Evolutionary conservation across 495 filamentous ascomycete species (phyloP).

Genomic region (Trichoderma gamsii): DNA sequence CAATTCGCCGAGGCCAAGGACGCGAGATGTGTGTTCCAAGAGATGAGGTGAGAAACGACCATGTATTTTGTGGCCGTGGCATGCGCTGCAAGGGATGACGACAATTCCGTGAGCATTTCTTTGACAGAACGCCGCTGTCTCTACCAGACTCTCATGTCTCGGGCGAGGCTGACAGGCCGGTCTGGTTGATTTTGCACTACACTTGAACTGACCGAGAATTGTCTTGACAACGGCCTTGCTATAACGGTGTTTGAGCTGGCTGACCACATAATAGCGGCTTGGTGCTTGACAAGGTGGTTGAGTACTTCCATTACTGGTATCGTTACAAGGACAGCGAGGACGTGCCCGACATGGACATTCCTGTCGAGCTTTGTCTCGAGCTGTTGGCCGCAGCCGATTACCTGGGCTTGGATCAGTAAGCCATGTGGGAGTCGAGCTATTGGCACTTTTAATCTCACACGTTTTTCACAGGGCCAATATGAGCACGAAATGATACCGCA

Average conservation of each 20-base stretch:
- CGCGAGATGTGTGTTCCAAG: slow-evolving; percentile 60
- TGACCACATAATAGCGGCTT: slow-evolving; percentile 50
- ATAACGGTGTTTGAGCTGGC: neutral
- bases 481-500: slow-evolving; percentile 10
- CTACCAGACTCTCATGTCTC: slow-evolving; percentile 14
- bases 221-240: neutral
- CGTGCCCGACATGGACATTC: slow-evolving; percentile 85
- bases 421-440: slow-evolving; percentile 17
- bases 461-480: slow-evolving; percentile 20
- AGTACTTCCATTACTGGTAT: slow-evolving; percentile 87
- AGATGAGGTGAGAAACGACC: slow-evolving; percentile 57
- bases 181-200: slow-evolving; percentile 44
- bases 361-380: slow-evolving; percentile 69
- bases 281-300: slow-evolving; percentile 82
- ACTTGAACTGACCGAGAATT: slow-evolving; percentile 49
- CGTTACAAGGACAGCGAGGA: slow-evolving; percentile 69
- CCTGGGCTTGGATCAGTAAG: slow-evolving; percentile 37
- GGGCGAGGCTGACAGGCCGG: neutral
- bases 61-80: slow-evolving; percentile 4
- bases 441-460: slow-evolving; percentile 22
- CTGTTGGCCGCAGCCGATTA: slow-evolving; percentile 79
- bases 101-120: neutral
- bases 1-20: slow-evolving; percentile 63
- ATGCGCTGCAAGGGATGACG: neutral
- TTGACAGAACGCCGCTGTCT: slow-evolving; percentile 12